Conservation (phyloP, 2,329 filamentous ascomycete genomes). For the Didymellaceae sp. region DNA sequence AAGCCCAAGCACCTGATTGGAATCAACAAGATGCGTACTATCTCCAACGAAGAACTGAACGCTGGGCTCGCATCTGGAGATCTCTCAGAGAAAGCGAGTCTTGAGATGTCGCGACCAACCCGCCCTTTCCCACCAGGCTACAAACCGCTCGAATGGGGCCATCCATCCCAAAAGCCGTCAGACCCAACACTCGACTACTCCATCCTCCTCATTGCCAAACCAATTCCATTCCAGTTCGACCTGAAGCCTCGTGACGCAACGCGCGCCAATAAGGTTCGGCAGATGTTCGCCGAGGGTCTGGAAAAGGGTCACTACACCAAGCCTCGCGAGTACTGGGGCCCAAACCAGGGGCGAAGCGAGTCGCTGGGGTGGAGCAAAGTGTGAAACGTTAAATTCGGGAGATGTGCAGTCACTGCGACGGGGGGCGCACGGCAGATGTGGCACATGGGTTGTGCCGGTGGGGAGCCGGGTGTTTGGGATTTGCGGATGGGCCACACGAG, state of each 20-base stretch:
- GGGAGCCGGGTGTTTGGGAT: slow-evolving; percentile 22
- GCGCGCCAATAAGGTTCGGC: slow-evolving; percentile 41
- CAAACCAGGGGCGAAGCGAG: slow-evolving; percentile 41
- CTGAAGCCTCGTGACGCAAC: slow-evolving; percentile 44
- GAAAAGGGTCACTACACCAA: slow-evolving; percentile 49
- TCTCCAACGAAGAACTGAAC: slow-evolving; percentile 48
- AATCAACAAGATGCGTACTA: slow-evolving; percentile 44
- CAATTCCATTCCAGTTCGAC: slow-evolving; percentile 53
- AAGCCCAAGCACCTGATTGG: slow-evolving; percentile 26
- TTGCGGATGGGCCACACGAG: no score
- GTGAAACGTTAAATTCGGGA: no score
- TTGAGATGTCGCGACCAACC: slow-evolving; percentile 16
- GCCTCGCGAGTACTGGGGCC: slow-evolving; percentile 49
- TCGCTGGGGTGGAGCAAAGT: slow-evolving; percentile 46
- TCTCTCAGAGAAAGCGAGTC: slow-evolving; percentile 32
- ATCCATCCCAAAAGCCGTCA: slow-evolving; percentile 31
- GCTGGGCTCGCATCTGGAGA: slow-evolving; percentile 30
- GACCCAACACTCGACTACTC: slow-evolving; percentile 55
- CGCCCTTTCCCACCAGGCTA: slow-evolving; percentile 20
- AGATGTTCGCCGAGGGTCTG: slow-evolving; percentile 46
- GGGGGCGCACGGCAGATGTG: neutral
- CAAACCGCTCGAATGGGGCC: slow-evolving; percentile 32
- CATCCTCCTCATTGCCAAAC: slow-evolving; percentile 55
- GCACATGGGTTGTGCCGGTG: slow-evolving; percentile 1
- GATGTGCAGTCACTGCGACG: no score